A percentile compares a stretch with the other conserved stretches of the same genome.
These are phyloP conservation scores for Berberis vulgaris DNA, from an alignment of 164 flowering plant species.

Conservation along the genomic window DNA sequence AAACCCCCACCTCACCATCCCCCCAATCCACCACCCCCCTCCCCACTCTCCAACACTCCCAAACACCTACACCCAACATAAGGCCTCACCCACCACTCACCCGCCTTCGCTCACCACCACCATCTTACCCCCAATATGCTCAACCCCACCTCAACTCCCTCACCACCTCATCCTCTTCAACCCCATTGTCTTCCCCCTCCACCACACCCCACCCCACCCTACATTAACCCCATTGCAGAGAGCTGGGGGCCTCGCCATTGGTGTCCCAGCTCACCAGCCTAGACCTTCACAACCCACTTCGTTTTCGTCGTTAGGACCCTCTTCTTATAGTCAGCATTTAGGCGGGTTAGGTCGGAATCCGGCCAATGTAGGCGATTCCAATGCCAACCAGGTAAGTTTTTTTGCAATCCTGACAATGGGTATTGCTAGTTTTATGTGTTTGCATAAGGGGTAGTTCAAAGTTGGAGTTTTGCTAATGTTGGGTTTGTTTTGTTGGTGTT, in stretches of 20 bases:
- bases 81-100: conserved; percentile 3
- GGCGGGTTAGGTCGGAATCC: conserved; percentile 32
- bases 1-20: conserved; percentile 8
- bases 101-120: background rate
- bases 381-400: background rate
- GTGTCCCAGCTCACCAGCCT: conserved; percentile 49
- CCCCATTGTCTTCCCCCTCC: background rate
- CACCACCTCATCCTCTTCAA: conserved; percentile 14
- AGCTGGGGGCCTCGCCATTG: conserved; percentile 51
- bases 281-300: conserved; percentile 24
- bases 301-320: conserved; percentile 21
- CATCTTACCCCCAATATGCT: conserved; percentile 14
- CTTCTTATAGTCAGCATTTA: conserved; percentile 38
- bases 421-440: background rate
- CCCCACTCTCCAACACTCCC: conserved; percentile 2
- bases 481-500: background rate
- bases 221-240: conserved; percentile 13
- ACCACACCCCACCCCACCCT: background rate
- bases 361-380: conserved; percentile 24
- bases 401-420: background rate
- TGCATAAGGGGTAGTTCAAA: background rate
- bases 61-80: background rate
- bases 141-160: conserved; percentile 26
- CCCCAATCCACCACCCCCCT: conserved; percentile 6
- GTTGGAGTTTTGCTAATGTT: background rate